Evolutionary conservation across 305 asterid genomes (phyloP), one percentile per base, ranked within the genome.

Genomic region (Fraxinus dipetala): DNA sequence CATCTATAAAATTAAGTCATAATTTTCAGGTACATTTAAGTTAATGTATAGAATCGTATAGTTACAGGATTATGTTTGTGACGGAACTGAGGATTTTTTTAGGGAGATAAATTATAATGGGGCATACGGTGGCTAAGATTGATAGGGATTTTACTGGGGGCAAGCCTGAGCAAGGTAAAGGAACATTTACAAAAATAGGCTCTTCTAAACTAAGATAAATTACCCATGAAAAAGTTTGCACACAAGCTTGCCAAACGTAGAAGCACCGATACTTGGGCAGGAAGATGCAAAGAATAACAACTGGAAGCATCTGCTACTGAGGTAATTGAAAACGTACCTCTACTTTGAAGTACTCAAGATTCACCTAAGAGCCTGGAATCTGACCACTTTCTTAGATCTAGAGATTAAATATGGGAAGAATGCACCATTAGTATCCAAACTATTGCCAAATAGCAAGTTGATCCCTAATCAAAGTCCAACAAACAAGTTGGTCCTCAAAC

Each of bases 241-340:
- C 61, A 5, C 22, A 51, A 51, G 22, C 8, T 51, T 1, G 61
- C 20, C 24, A 51, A 51, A 1, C 8, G 63, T 16, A 16, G 22
- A 51, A 51, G 9, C 63, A n/a, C 0, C 63, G n/a, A 51, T 51
- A 51, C 24, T 2, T 45, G 1, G 63, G 63, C 63, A 63, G 31
- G n/a, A 75, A 32, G 38, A 48, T 5, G 16, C 9, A 4, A 16
- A 2, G 40, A 63, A n/a, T 51, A 59, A 24, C 31, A 75, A 75
- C 45, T 32, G 61, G 35, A 20, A 69, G 6, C 34, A 30, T 75
- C 40, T 9, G 61, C 56, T 70, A 70, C 48, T 43, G 75, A 10
- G 40, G 56, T 56, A 79, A 79, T 31, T 65, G 80, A 43, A 74
- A 30, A 54, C 72, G 59, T 35, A 76, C 81, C 63, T 61, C 81